Percentiles rank a stretch among this genome's conserved stretches.
phyloP scores from a whole-genome alignment of 2,329 filamentous ascomycete species.

The Trichophyton equinum region DNA sequence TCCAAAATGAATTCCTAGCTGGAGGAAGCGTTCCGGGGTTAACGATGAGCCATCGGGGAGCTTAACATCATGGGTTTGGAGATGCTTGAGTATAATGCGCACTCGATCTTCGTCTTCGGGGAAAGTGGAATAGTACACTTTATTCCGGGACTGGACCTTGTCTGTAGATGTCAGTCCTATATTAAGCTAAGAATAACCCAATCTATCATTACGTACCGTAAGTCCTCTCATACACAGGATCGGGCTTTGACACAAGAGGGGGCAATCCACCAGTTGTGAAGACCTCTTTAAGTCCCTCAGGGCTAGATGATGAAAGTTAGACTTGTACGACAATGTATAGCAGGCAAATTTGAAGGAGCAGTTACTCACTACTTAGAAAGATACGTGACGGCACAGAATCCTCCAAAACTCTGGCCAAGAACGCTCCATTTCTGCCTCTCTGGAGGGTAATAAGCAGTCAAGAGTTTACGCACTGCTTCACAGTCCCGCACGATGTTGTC shows the following conservation, averaged over 20 bases:
- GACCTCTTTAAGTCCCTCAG: constrained; percentile 64
- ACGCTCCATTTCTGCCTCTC: constrained; percentile 70
- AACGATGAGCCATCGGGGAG: constrained; percentile 62
- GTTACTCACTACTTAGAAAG: constrained; percentile 53
- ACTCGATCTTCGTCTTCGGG: constrained; percentile 64
- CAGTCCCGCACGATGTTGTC: constrained; percentile 84
- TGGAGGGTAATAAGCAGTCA: constrained; percentile 57
- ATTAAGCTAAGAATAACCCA: constrained; percentile 10
- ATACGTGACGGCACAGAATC: constrained; percentile 74
- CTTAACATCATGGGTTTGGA: constrained; percentile 49
- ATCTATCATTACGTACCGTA: constrained; percentile 36
- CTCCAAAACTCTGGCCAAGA: constrained; percentile 85
- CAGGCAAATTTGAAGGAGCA: background rate
- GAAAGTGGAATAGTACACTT: constrained; percentile 71
- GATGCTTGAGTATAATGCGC: constrained; percentile 51
- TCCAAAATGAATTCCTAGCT: constrained; percentile 67
- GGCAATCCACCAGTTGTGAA: constrained; percentile 78
- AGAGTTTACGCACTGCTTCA: constrained; percentile 65
- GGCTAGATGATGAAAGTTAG: constrained; percentile 29
- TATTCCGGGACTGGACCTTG: constrained; percentile 59
- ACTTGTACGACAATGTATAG: background rate
- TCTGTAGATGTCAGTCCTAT: constrained; percentile 21
- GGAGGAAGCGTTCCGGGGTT: constrained; percentile 61
- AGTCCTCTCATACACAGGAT: constrained; percentile 61
- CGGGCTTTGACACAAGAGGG: constrained; percentile 57